phyloP scores from a whole-genome alignment of 768 basidiomycete genomes.

The Suillus subaureus region DNA sequence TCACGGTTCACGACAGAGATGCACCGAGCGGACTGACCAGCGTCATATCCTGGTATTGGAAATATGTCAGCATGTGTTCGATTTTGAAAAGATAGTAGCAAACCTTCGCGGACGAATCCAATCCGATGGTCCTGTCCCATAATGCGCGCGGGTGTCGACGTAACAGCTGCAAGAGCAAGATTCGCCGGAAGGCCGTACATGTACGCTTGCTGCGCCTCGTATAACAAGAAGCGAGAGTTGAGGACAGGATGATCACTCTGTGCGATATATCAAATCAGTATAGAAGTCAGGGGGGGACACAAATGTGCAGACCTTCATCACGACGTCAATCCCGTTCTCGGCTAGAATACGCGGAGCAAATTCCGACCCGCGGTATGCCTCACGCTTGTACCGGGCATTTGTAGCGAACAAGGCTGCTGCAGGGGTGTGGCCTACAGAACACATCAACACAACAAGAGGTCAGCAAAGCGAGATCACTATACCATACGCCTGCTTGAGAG shows the following conservation, averaged over 20 bases:
- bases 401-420: slow-evolving; percentile 82
- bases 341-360: slow-evolving; percentile 63
- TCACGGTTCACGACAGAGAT: slow-evolving; percentile 11
- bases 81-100: slow-evolving; percentile 4
- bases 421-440: slow-evolving; percentile 51
- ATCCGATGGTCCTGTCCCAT: slow-evolving; percentile 77
- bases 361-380: slow-evolving; percentile 65
- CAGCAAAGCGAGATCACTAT: slow-evolving; percentile 5
- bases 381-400: slow-evolving; percentile 66
- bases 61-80: slow-evolving; percentile 1
- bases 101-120: slow-evolving; percentile 60
- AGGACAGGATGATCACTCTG: slow-evolving; percentile 58
- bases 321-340: slow-evolving; percentile 56
- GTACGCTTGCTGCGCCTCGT: slow-evolving; percentile 66
- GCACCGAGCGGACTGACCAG: slow-evolving; percentile 42
- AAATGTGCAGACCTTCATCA: slow-evolving; percentile 54
- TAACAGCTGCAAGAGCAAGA: slow-evolving; percentile 71
- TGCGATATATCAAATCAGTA: slow-evolving; percentile 13
- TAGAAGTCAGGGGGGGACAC: slow-evolving; percentile 18
- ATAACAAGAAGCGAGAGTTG: slow-evolving; percentile 57
- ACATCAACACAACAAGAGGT: background rate
- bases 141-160: slow-evolving; percentile 67
- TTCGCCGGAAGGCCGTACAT: slow-evolving; percentile 70
- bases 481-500: slow-evolving; percentile 72
- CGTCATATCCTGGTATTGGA: slow-evolving; percentile 59